Conservation (phyloP, 805 yeast species). For the Barnettozyma pratensis region DNA sequence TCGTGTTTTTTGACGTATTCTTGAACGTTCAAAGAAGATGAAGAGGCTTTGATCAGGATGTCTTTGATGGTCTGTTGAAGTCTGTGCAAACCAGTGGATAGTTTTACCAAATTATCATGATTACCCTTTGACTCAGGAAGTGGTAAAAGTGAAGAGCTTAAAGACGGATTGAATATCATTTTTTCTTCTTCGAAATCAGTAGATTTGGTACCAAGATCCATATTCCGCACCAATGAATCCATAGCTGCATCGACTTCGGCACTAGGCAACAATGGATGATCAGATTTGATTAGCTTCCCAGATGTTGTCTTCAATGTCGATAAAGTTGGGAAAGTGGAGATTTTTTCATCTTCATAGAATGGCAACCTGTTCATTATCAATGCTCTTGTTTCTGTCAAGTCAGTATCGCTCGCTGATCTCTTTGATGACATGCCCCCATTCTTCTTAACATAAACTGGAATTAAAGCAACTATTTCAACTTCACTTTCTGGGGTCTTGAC, state of each 20-base stretch:
- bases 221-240: conserved; percentile 37
- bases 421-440: conserved; percentile 16
- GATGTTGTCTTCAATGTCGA: conserved; percentile 30
- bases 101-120: conserved; percentile 23
- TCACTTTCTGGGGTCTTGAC: conserved; percentile 47
- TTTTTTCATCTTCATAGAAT: conserved; percentile 67
- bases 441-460: conserved; percentile 38
- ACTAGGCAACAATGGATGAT: conserved; percentile 29
- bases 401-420: conserved; percentile 18
- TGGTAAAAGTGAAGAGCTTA: conserved; percentile 12
- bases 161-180: conserved; percentile 16
- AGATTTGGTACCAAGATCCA: conserved; percentile 35
- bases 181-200: conserved; percentile 21
- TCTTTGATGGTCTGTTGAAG: conserved; percentile 13
- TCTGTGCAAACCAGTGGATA: conserved; percentile 23
- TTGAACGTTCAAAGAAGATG: conserved; percentile 4
- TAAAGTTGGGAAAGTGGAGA: conserved; percentile 46
- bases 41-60: conserved; percentile 10
- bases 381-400: conserved; percentile 27
- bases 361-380: conserved; percentile 58
- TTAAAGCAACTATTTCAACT: conserved; percentile 48
- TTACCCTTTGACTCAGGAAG: conserved; percentile 9
- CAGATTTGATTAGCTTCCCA: conserved; percentile 21
- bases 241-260: conserved; percentile 35
- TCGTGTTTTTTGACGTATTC: conserved; percentile 8